A percentile compares a stretch with the other conserved stretches of the same genome.
Evolutionary conservation across 2,329 filamentous ascomycete genomes (phyloP).

Genomic region (Beauveria asiatica): DNA sequence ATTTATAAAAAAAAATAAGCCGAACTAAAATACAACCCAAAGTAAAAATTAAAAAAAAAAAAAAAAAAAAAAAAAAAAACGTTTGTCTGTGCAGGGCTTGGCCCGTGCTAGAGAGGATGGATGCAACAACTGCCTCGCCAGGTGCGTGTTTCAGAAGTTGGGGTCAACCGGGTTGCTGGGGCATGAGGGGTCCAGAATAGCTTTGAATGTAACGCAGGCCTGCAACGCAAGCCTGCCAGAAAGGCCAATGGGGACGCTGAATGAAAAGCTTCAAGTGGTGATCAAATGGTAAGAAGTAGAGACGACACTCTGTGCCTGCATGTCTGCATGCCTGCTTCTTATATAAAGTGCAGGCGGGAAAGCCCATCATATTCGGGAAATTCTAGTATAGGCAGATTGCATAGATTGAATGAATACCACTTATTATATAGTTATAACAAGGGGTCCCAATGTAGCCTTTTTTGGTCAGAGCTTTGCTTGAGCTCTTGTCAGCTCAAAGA

Average conservation of each 20-base stretch:
- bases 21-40: no score
- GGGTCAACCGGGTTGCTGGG: background rate
- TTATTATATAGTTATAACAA: background rate
- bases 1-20: background rate
- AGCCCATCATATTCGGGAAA: background rate
- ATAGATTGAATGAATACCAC: background rate
- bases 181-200: background rate
- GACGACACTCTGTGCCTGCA: background rate
- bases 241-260: background rate
- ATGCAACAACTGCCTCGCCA: background rate
- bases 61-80: background rate
- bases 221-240: background rate
- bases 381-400: background rate
- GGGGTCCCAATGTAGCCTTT: background rate
- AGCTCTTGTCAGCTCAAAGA: background rate
- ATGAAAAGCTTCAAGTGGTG: background rate
- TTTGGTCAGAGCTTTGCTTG: background rate
- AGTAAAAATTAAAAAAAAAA: no score
- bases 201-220: no score
- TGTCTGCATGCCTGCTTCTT: background rate
- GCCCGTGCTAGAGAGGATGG: background rate
- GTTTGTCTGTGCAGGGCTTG: conserved; percentile 6
- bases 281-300: background rate
- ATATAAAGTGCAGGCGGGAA: background rate
- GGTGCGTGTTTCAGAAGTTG: conserved; percentile 1